Evolutionary conservation across 75 land plant species (phyloP).

Genomic region (Cryptomeria japonica): DNA sequence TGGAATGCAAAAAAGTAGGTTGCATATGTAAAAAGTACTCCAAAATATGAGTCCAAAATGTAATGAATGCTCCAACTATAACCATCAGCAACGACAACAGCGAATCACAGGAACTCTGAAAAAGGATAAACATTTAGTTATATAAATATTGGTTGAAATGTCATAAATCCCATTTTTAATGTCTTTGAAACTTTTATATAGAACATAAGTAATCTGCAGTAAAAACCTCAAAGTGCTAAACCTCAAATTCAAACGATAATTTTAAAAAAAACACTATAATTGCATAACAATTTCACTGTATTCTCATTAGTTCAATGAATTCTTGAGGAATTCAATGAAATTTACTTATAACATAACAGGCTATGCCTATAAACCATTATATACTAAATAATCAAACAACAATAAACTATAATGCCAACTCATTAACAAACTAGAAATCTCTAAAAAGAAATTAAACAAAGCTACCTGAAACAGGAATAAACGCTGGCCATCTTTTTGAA

Average conservation of each 20-base stretch:
- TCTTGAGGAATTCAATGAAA: background rate
- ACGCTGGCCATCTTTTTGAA: background rate
- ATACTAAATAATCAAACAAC: background rate
- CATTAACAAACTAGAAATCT: background rate
- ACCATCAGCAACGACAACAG: constrained; percentile 5
- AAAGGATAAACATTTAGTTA: background rate
- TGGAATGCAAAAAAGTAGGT: background rate
- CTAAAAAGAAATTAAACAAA: background rate
- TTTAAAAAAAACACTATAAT: background rate
- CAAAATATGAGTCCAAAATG: background rate
- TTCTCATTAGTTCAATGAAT: background rate
- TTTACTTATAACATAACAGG: background rate
- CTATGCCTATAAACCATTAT: background rate
- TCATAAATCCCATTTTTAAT: background rate
- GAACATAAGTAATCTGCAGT: background rate
- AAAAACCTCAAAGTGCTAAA: background rate
- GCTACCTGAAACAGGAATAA: background rate
- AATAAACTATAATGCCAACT: too few species aligned
- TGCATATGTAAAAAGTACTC: background rate
- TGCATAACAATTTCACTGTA: background rate
- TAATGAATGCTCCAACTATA: background rate
- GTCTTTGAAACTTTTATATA: background rate
- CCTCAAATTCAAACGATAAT: background rate
- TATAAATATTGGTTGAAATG: background rate
- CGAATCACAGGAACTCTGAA: constrained; percentile 3